A percentile compares a stretch with the other conserved stretches of the same genome.
Conservation (phyloP, 768 basidiomycete species). For the Suillus subluteus region DNA sequence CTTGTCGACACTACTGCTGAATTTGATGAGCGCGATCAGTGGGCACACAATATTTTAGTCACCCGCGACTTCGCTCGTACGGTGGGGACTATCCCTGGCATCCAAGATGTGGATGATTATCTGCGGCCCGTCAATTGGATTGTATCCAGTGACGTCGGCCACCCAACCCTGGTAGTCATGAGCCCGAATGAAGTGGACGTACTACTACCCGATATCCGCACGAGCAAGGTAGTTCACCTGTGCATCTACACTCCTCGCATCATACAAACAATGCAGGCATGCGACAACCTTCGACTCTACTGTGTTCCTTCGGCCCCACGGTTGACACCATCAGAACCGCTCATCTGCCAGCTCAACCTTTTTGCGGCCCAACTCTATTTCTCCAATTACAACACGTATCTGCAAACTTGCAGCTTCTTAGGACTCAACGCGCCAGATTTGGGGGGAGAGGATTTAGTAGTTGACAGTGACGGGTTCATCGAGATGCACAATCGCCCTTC, state of each 20-base stretch:
- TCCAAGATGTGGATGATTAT: constrained; percentile 16
- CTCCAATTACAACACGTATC: constrained; percentile 29
- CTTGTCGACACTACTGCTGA: constrained; percentile 15
- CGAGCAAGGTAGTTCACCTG: constrained; percentile 36
- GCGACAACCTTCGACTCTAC: constrained; percentile 36
- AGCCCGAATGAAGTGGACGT: constrained; percentile 46
- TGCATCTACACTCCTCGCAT: constrained; percentile 48
- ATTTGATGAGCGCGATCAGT: constrained; percentile 26
- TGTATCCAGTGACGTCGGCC: constrained; percentile 18
- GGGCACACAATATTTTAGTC: constrained; percentile 22
- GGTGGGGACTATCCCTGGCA: background rate
- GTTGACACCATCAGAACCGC: background rate
- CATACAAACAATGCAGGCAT: constrained; percentile 36
- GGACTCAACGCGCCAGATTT: constrained; percentile 27
- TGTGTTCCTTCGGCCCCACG: constrained; percentile 11
- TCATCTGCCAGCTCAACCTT: constrained; percentile 31
- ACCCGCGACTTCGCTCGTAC: constrained; percentile 24
- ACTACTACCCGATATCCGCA: constrained; percentile 41
- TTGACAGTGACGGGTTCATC: constrained; percentile 28
- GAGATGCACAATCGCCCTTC: constrained; percentile 17
- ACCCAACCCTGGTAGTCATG: constrained; percentile 36
- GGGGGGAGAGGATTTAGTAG: constrained; percentile 12
- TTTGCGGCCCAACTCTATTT: constrained; percentile 39
- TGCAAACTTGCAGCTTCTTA: constrained; percentile 31
- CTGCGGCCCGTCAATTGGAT: constrained; percentile 37